These are phyloP conservation scores for Curvularia hawaiiensis DNA, from an alignment of 2,329 filamentous ascomycete genomes.

Conservation along the genomic window DNA sequence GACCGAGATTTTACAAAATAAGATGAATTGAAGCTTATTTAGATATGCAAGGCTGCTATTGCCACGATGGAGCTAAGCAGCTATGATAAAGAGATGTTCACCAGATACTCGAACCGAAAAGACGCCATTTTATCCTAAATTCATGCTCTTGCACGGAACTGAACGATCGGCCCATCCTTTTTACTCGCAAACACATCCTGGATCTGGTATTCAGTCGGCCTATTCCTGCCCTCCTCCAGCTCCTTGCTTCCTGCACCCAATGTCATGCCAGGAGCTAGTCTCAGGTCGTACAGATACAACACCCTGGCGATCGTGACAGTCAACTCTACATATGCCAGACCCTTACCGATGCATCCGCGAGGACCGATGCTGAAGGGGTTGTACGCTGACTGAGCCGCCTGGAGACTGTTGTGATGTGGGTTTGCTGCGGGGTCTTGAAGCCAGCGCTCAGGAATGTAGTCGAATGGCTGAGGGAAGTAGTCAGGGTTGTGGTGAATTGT, in stretches of 20 bases:
- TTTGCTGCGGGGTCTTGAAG: slow-evolving; percentile 38
- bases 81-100: background rate
- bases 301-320: slow-evolving; percentile 65
- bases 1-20: background rate
- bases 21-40: background rate
- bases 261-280: slow-evolving; percentile 41
- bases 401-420: slow-evolving; percentile 35
- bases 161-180: slow-evolving; percentile 73
- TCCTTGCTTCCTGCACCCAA: slow-evolving; percentile 40
- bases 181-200: slow-evolving; percentile 74
- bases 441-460: slow-evolving; percentile 48
- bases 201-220: slow-evolving; percentile 67
- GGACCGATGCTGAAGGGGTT: slow-evolving; percentile 76
- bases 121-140: background rate
- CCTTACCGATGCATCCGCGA: slow-evolving; percentile 74
- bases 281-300: slow-evolving; percentile 65
- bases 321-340: slow-evolving; percentile 71
- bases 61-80: background rate
- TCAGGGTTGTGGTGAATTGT: slow-evolving; percentile 46
- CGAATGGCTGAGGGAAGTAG: slow-evolving; percentile 48
- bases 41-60: background rate
- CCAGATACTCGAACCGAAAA: background rate
- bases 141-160: slow-evolving; percentile 48
- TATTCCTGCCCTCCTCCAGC: slow-evolving; percentile 40
- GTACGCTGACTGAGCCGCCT: slow-evolving; percentile 68